Base-by-base conservation (phyloP, 139 green algal species). In the Chlamydomonas schloesseri region DNA sequence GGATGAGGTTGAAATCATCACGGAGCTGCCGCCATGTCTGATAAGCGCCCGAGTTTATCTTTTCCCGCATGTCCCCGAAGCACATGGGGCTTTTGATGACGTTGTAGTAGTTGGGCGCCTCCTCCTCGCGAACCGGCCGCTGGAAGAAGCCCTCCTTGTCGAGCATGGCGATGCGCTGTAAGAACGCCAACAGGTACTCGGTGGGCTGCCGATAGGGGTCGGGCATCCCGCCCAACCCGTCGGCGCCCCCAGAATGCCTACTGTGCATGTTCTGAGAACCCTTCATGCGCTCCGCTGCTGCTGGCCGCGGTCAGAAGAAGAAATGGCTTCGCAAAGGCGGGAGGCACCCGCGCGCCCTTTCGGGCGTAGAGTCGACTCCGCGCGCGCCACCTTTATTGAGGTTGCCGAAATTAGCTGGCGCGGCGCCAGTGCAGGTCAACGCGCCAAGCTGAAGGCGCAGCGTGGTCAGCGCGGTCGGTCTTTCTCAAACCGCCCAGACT, bases 31-130 rank as follows among this genome's bases (percentile, higher is more conserved):
- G 71, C 88, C 83, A 94, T 26, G 81, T 89, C 55, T 77, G 86
- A 72, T 93, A 96, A 71, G 85, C 71, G 36, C 78, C 62, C 20
- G 58, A n/a, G 10, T 26, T 60, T 33, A 93, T 77, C 86, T 93
- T 93, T 29, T 81, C 67, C 29, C 83, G 83, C 85, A 95, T 93
- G 36, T 50, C 67, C 21, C 71, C 29, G 71, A 95, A 93, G 83
- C 88, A 92, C 89, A 95, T 93, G 23, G 92, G 92, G n/a, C 83
- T 36, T 69, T 93, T 90, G 50, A 95, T 92, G 47, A 91, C 57
- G 31, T 23, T 88, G 86, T 89, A 92, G 77, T 93, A 93, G 62
- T 82, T 81, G 28, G 90, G 90, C 24, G 90, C 88, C 11, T 88
- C 81, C 69, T 53, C 53, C 57, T 91, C 91, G n/a, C 85, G 88